Evolutionary conservation across 2,329 filamentous ascomycete genomes (phyloP).

Genomic region (Xylaria hypoxylon): DNA sequence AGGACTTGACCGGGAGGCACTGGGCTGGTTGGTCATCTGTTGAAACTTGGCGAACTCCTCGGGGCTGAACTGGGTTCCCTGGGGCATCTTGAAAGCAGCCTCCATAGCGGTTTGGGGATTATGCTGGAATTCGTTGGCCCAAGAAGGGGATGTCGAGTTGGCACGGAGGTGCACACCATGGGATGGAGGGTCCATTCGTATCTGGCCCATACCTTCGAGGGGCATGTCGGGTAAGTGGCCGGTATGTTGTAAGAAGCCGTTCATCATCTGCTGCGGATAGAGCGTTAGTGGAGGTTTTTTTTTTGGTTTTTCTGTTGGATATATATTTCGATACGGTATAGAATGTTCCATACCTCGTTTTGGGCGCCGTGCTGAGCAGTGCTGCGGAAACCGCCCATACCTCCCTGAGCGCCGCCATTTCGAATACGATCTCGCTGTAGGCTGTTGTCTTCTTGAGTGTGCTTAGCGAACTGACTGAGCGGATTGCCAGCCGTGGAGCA

Average conservation of each 20-base stretch:
- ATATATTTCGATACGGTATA: not conserved
- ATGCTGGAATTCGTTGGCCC: conserved; percentile 64
- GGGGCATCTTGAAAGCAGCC: conserved; percentile 71
- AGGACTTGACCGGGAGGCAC: conserved; percentile 65
- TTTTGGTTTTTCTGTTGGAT: too few relatives aligned
- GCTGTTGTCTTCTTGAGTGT: conserved; percentile 95
- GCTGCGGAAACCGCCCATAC: conserved; percentile 82
- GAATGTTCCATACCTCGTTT: conserved; percentile 69
- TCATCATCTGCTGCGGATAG: conserved; percentile 77
- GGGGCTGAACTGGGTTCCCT: conserved; percentile 74
- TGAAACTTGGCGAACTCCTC: conserved; percentile 92
- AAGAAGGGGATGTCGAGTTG: conserved; percentile 65
- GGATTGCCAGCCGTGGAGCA: conserved; percentile 97
- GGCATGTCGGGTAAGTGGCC: conserved; percentile 67
- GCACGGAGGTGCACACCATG: conserved; percentile 65
- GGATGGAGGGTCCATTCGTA: conserved; percentile 60
- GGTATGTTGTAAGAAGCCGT: conserved; percentile 87
- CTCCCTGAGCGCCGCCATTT: conserved; percentile 75
- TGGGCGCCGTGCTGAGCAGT: conserved; percentile 75
- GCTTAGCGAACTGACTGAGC: conserved; percentile 96
- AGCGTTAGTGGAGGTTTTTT: conserved; percentile 44
- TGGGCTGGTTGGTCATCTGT: conserved; percentile 72
- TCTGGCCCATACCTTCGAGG: conserved; percentile 58
- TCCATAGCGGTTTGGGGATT: conserved; percentile 75
- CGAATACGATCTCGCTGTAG: conserved; percentile 90